These are phyloP conservation scores for Tuber melanosporum DNA, from an alignment of 495 filamentous ascomycete genomes.

Conservation along the genomic window DNA sequence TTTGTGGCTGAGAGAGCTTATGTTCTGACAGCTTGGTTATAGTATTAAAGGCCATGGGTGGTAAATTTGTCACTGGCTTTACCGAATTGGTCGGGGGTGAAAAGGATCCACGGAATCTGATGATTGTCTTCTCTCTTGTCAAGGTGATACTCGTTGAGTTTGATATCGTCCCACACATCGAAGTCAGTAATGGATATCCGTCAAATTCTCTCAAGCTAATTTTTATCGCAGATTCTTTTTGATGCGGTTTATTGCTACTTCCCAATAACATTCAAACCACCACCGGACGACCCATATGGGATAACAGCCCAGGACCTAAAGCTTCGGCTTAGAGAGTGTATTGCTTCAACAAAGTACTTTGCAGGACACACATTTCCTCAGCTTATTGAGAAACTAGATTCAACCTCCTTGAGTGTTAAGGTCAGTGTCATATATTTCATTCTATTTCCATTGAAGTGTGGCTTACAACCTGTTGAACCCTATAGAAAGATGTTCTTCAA, in stretches of 20 bases:
- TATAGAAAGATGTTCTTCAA: constrained; percentile 63
- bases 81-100: constrained; percentile 66
- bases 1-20: constrained; percentile 12
- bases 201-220: constrained; percentile 1
- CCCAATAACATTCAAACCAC: constrained; percentile 69
- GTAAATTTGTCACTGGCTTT: constrained; percentile 57
- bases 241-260: constrained; percentile 74
- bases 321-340: constrained; percentile 61
- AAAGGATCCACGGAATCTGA: constrained; percentile 70
- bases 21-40: constrained; percentile 16
- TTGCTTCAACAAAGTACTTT: constrained; percentile 61
- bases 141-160: constrained; percentile 69
- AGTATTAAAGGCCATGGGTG: constrained; percentile 53
- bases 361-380: constrained; percentile 64
- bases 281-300: constrained; percentile 67
- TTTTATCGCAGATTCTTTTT: constrained; percentile 52
- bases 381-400: constrained; percentile 69
- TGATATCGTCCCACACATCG: constrained; percentile 57
- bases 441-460: neutral
- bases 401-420: constrained; percentile 67
- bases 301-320: constrained; percentile 71
- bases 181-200: constrained; percentile 46
- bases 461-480: neutral
- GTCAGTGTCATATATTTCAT: constrained; percentile 36
- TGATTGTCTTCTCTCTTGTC: constrained; percentile 69